phyloP scores from a whole-genome alignment of 225 moss, liverwort and hornwort genomes.

The Rhytidiadelphus loreus region DNA sequence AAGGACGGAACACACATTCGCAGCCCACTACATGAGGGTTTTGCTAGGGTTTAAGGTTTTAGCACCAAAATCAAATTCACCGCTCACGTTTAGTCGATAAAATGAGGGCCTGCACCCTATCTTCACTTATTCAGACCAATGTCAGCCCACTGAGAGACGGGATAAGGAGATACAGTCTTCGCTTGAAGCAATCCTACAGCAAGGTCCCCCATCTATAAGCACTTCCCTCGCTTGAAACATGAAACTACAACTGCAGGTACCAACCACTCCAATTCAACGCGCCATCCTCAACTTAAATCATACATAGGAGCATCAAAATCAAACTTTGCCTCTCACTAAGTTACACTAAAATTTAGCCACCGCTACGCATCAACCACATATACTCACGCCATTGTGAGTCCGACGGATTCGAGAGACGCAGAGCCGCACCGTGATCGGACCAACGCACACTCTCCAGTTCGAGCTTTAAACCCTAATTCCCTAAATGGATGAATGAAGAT shows the following conservation, averaged over 20 bases:
- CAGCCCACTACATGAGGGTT: not conserved
- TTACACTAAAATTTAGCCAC: not conserved
- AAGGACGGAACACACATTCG: not conserved
- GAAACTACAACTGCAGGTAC: not conserved
- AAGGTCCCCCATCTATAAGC: not conserved
- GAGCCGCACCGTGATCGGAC: not conserved
- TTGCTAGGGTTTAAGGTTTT: not conserved
- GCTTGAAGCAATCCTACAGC: not conserved
- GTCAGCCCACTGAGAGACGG: not conserved
- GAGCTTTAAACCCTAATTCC: not conserved
- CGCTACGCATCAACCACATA: not conserved
- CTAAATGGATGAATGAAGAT: not conserved
- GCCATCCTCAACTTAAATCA: not conserved
- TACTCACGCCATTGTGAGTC: not conserved
- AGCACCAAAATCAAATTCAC: not conserved
- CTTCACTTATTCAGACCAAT: not conserved
- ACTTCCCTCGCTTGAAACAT: not conserved
- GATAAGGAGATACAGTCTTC: not conserved
- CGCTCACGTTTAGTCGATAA: slow-evolving; percentile 43
- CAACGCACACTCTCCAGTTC: not conserved
- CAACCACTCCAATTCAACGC: not conserved
- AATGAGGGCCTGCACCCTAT: slow-evolving; percentile 55
- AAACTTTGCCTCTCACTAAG: not conserved
- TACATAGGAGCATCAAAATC: not conserved
- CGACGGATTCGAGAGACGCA: not conserved